Evolutionary conservation across 1,284 basidiomycete species (phyloP), one percentile per base, ranked within the genome.

Genomic region (Meripilus lineatus): DNA sequence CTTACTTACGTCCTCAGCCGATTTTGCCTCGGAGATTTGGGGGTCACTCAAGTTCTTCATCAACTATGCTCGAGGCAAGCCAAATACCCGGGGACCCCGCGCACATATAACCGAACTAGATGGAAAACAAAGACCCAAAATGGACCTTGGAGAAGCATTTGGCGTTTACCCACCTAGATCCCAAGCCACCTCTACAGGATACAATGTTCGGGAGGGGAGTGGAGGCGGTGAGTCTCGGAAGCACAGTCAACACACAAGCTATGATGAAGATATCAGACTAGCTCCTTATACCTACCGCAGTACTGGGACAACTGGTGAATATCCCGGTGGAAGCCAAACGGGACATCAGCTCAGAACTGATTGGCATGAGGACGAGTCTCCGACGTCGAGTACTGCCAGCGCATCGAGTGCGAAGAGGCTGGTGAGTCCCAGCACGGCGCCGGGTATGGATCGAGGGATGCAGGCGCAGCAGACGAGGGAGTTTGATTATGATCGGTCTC

Each of bases 11-110:
- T 5, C 26, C 36, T 39, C 51, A 84, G 77, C 58, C 48, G 87
- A 89, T 58, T 89, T 89, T 55, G 54, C 60, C 3, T 40, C 61
- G 28, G 89, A 91, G 63, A 88, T 89, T 20, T 62, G 56, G 35
- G 63, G 67, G 40, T 86, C 84, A 1, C 48, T 85, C 49, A 70
- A 64, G 48, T 90, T 80, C 68, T 88, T 81, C 63, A 49, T 75
- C 43, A 66, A 68, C 55, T 75, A 65, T 54, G 44, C 62, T 11
- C 67, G 67, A 17, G 67, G 77, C 43, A 73, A 72, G 50, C 70
- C 74, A 6, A 57, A 66, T 37, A 68, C 77, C 24, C 68, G 66
- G 48, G 61, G 72, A 8, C 58, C 63, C 40, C 62, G 57, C 8
- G 58, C 62, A 39, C 58, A 52, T 30, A 37, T 52, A 43, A 52